Percentiles rank a stretch among this genome's conserved stretches.
phyloP scores from a whole-genome alignment of 2,329 filamentous ascomycete genomes.

The Diplodia intermedia region DNA sequence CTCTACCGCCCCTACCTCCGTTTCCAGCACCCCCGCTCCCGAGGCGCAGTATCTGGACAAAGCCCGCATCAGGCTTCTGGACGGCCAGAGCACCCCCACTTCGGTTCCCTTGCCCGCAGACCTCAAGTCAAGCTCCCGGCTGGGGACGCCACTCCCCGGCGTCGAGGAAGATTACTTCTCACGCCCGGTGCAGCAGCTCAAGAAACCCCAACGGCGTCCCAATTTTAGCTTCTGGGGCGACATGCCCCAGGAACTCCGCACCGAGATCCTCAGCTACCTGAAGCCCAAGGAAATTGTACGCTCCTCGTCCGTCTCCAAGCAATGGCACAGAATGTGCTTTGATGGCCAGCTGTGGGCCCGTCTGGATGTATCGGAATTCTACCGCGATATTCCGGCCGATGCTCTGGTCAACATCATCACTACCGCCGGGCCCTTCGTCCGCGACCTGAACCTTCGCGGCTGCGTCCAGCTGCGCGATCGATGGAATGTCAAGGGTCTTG shows the following conservation, averaged over 20 bases:
- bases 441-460: slow-evolving; percentile 86
- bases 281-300: slow-evolving; percentile 81
- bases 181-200: slow-evolving; percentile 46
- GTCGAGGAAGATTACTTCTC: slow-evolving; percentile 57
- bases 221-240: slow-evolving; percentile 76
- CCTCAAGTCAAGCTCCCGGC: slow-evolving; percentile 57
- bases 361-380: slow-evolving; percentile 84
- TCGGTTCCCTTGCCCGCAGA: slow-evolving; percentile 71
- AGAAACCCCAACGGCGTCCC: slow-evolving; percentile 44
- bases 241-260: slow-evolving; percentile 81
- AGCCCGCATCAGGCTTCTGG: slow-evolving; percentile 63
- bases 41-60: slow-evolving; percentile 59
- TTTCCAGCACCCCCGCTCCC: slow-evolving; percentile 53
- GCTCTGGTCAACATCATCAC: slow-evolving; percentile 85
- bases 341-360: slow-evolving; percentile 93
- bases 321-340: slow-evolving; percentile 84
- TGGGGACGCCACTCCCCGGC: slow-evolving; percentile 41
- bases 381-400: slow-evolving; percentile 82
- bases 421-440: slow-evolving; percentile 85
- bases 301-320: slow-evolving; percentile 76
- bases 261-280: slow-evolving; percentile 78
- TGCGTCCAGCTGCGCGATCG: slow-evolving; percentile 88
- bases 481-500: slow-evolving; percentile 76
- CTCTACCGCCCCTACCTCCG: slow-evolving; percentile 64
- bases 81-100: slow-evolving; percentile 55